Percentiles rank a stretch among this genome's conserved stretches.
Evolutionary conservation across 106 monocot species (phyloP).

Genomic region (Dendrobium huoshanense): DNA sequence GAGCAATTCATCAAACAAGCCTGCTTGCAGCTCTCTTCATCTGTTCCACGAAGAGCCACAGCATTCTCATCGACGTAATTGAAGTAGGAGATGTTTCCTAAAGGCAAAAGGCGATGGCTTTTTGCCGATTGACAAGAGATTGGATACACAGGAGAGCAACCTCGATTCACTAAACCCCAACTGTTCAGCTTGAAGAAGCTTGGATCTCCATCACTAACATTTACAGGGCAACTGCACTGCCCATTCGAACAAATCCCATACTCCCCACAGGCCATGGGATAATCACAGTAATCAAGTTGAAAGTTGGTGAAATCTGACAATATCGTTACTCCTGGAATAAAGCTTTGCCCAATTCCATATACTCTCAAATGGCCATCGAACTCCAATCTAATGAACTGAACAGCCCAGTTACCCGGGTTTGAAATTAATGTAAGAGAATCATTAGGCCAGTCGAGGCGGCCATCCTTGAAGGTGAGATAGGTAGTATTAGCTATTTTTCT

Average conservation of each 20-base stretch:
- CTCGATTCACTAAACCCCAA: neutral
- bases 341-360: neutral
- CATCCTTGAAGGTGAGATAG: neutral
- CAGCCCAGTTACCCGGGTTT: neutral
- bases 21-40: constrained; percentile 31
- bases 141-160: constrained; percentile 10
- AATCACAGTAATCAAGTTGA: constrained; percentile 8
- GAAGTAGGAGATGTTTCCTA: constrained; percentile 14
- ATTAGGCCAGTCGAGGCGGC: neutral
- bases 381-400: neutral
- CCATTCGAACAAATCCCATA: constrained; percentile 47
- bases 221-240: constrained; percentile 39
- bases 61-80: constrained; percentile 1
- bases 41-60: neutral
- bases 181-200: constrained; percentile 9
- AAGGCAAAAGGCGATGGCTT: neutral
- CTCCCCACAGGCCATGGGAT: constrained; percentile 20
- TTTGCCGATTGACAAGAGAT: constrained; percentile 9
- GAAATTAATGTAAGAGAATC: neutral
- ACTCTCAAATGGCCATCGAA: constrained; percentile 6
- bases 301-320: neutral
- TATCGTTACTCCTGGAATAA: neutral
- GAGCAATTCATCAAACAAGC: constrained; percentile 42
- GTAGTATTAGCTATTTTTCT: too few relatives aligned
- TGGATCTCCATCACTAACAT: neutral